Evolutionary conservation across 345 rosid species (phyloP), one percentile per base, ranked within the genome.

Genomic region (Corymbia maculata): DNA sequence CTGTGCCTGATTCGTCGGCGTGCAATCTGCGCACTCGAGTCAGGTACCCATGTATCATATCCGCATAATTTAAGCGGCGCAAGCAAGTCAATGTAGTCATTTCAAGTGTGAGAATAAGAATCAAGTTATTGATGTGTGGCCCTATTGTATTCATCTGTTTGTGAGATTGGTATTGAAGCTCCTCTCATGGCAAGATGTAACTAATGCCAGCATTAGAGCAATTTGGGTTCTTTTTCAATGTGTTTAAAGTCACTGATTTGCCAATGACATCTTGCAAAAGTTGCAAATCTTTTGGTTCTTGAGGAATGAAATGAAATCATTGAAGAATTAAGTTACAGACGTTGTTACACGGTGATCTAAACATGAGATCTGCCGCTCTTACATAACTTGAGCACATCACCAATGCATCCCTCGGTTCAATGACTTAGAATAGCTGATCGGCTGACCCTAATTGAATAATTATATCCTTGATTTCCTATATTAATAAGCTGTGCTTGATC

Each of bases 1-100:
- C 86, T 98, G 99, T 92, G 89, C 85, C 19, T 95, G 90, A 89
- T 87, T 59, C 36, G 1, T 1, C 49, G 6, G 26, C 15, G 6
- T 3, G 49, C 49, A 42, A 75, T 42, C 26, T 6, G 8, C 22
- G 49, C 49, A 17, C 49, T 75, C 8, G 13, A 75, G 82, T 19
- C 26, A 49, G 22, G 82, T 42, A 64, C 75, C 36, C 36, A 14
- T 64, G 75, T 64, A 64, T 64, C 75, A n/a, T 64, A 64, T 12
- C 30, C 10, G 9, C 36, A n/a, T n/a, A 36, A 64, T 28, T 64
- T 64, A 10, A 75, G 49, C 10, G 49, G 84, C 7, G 49, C 84
- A 42, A 75, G 28, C 84, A 42, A 42, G 5, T 75, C 1, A 13
- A 75, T 42, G 28, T 75, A 75, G 14, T 10, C 49, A 75, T 75